Conservation (phyloP, 2,329 filamentous ascomycete genomes). For the Thelonectria blattea region DNA sequence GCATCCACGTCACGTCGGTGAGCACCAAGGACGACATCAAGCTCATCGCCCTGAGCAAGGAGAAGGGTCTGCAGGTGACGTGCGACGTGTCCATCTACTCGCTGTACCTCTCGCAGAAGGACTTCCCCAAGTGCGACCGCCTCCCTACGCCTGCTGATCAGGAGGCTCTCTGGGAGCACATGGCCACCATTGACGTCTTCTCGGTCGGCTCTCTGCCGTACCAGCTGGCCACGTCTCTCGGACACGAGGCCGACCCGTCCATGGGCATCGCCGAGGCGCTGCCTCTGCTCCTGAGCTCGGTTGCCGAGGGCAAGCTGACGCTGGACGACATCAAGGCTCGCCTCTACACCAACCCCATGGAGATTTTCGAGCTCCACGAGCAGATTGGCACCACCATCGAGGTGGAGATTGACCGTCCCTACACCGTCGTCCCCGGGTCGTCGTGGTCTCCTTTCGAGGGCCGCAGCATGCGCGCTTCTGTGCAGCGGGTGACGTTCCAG, state of each 20-base stretch:
- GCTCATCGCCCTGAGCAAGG: constrained; percentile 77
- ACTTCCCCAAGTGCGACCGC: constrained; percentile 70
- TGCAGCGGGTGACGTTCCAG: constrained; percentile 79
- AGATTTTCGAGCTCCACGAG: constrained; percentile 83
- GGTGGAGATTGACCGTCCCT: constrained; percentile 76
- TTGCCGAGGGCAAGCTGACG: constrained; percentile 74
- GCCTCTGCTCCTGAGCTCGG: constrained; percentile 76
- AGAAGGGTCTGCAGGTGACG: constrained; percentile 81
- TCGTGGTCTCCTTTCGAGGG: constrained; percentile 76
- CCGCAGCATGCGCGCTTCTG: constrained; percentile 69
- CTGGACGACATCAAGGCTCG: constrained; percentile 74
- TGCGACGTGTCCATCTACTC: constrained; percentile 84
- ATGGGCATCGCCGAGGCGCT: constrained; percentile 76
- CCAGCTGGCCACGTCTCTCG: constrained; percentile 67
- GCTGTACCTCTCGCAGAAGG: constrained; percentile 74
- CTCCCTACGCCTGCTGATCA: constrained; percentile 74
- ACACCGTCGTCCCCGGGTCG: constrained; percentile 56
- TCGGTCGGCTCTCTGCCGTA: constrained; percentile 80
- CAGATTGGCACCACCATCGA: constrained; percentile 76
- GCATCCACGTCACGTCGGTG: constrained; percentile 80
- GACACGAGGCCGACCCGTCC: constrained; percentile 61
- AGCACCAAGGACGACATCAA: constrained; percentile 80
- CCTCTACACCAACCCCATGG: constrained; percentile 79
- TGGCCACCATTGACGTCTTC: constrained; percentile 78
- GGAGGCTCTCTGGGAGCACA: constrained; percentile 74